Conservation (phyloP, 2,329 filamentous ascomycete genomes). For the Colletotrichum tanaceti region DNA sequence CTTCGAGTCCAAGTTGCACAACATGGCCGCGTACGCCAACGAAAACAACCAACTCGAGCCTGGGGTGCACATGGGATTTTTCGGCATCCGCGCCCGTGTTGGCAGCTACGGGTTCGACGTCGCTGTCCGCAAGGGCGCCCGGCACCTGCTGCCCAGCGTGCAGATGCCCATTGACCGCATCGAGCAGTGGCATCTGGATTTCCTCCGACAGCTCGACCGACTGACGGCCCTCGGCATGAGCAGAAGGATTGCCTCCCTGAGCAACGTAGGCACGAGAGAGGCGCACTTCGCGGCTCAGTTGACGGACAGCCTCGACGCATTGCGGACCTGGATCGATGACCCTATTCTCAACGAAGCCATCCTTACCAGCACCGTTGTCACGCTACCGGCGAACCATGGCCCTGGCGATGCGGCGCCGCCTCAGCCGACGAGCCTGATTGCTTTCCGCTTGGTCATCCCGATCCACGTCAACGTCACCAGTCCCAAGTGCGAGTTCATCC, state of each 20-base stretch:
- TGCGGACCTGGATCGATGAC: conserved; percentile 58
- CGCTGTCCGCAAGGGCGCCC: conserved; percentile 66
- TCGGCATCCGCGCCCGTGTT: conserved; percentile 65
- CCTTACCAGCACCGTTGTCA: conserved; percentile 56
- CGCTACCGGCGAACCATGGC: conserved; percentile 50
- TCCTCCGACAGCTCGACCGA: conserved; percentile 63
- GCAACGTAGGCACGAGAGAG: conserved; percentile 53
- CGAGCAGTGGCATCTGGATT: conserved; percentile 65
- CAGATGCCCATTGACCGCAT: conserved; percentile 65
- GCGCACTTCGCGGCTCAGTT: conserved; percentile 60
- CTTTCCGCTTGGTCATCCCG: conserved; percentile 71
- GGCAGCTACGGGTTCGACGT: conserved; percentile 71
- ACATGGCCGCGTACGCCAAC: conserved; percentile 71
- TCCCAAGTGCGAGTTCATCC: conserved; percentile 67
- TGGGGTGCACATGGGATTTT: conserved; percentile 69
- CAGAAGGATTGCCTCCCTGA: conserved; percentile 53
- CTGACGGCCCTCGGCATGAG: conserved; percentile 55
- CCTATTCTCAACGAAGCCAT: conserved; percentile 59
- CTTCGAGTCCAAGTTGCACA: conserved; percentile 70
- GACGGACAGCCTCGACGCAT: conserved; percentile 53
- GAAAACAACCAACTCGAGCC: conserved; percentile 59
- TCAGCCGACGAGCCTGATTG: conserved; percentile 55
- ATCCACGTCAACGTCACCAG: conserved; percentile 67
- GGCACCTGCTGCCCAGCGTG: conserved; percentile 71
- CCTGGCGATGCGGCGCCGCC: conserved; percentile 38